Conservation (phyloP, 2,329 filamentous ascomycete genomes). For the Claviceps sp. region DNA sequence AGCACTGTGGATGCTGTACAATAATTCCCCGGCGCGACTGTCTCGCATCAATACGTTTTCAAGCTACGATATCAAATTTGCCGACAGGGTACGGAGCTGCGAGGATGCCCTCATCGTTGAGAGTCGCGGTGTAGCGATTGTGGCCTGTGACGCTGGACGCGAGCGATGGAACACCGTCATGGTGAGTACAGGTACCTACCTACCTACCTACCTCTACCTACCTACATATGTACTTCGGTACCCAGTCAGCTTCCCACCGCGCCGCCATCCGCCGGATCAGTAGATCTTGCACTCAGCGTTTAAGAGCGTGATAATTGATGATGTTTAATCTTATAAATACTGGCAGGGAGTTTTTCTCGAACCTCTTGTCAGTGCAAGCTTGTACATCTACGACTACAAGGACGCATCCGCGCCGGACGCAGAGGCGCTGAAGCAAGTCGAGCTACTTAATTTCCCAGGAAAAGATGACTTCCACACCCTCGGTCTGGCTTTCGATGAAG, state of each 20-base stretch:
- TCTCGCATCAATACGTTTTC: slow-evolving; percentile 14
- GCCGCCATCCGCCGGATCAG: background rate
- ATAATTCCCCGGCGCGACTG: slow-evolving; percentile 19
- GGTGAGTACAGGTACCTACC: too few relatives aligned
- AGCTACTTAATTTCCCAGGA: slow-evolving; percentile 12
- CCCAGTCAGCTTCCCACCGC: background rate
- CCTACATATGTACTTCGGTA: too few relatives aligned
- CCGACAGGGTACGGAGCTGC: slow-evolving; percentile 24
- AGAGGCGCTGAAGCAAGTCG: slow-evolving; percentile 11
- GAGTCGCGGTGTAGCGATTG: slow-evolving; percentile 20
- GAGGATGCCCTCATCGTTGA: slow-evolving; percentile 26
- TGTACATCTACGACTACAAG: slow-evolving; percentile 26
- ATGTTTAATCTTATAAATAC: background rate
- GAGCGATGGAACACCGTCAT: slow-evolving; percentile 29
- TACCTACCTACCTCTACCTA: too few relatives aligned
- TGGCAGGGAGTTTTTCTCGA: slow-evolving; percentile 14
- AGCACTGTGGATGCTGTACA: slow-evolving; percentile 11
- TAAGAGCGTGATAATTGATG: background rate
- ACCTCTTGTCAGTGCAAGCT: slow-evolving; percentile 12
- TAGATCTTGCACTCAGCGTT: background rate
- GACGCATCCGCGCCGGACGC: slow-evolving; percentile 3
- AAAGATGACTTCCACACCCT: slow-evolving; percentile 26
- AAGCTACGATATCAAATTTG: slow-evolving; percentile 20
- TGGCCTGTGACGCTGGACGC: slow-evolving; percentile 25
- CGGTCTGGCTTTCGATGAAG: slow-evolving; percentile 24